Evolutionary conservation across 768 basidiomycete species (phyloP).

Genomic region (Termitomyces sp.): DNA sequence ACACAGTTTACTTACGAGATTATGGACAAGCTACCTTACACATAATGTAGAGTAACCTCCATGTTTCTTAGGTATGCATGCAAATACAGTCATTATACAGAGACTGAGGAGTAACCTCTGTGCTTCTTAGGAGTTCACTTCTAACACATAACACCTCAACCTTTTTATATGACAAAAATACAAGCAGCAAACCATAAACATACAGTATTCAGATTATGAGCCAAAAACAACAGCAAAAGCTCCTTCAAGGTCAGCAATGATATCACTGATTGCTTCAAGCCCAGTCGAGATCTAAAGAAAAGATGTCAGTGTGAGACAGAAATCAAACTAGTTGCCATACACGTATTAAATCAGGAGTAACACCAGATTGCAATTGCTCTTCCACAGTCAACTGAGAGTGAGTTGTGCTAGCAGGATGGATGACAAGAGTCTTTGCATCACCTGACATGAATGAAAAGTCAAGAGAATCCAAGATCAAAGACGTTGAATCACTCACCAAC

Average conservation of each 20-base stretch:
- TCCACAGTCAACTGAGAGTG: constrained; percentile 61
- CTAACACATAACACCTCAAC: no score
- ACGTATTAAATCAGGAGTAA: constrained; percentile 70
- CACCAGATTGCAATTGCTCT: constrained; percentile 59
- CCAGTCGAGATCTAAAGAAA: neutral
- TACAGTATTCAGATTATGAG: no score
- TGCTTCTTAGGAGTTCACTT: no score
- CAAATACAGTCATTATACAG: no score
- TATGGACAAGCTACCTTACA: no score
- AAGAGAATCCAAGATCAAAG: neutral
- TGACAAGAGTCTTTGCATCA: constrained; percentile 73
- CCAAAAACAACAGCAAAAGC: no score
- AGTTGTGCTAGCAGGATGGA: constrained; percentile 76
- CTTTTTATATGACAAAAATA: no score
- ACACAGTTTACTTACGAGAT: no score
- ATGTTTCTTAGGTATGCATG: no score
- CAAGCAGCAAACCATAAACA: no score
- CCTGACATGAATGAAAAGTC: constrained; percentile 18
- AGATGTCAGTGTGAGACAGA: neutral
- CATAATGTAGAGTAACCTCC: no score
- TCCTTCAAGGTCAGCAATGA: neutral
- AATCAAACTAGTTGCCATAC: neutral
- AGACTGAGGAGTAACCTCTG: no score
- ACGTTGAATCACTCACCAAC: constrained; percentile 21
- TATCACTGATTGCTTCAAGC: neutral